Base-by-base conservation (phyloP, 2,329 filamentous ascomycete genomes). In the Pezicula rhizophila region DNA sequence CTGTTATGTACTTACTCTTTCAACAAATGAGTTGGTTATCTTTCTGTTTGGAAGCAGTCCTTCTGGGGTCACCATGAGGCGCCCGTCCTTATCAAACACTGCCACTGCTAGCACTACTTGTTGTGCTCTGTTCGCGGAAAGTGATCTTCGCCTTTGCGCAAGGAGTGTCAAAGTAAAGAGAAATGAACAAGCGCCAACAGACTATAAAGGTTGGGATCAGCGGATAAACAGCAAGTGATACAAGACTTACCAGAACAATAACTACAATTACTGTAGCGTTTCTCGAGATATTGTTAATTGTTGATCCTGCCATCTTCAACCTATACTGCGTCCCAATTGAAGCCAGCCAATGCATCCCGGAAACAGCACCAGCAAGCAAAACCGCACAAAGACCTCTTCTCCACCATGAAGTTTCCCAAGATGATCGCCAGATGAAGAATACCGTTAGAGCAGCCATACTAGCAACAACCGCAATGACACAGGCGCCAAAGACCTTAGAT, bases 321-420 rank as follows among this genome's bases (percentile, higher is more conserved):
- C 74, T 74, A 64, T 91, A 93, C 8, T 67, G 64, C 3, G 87
- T 93, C 14, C 87, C 87, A 10, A 79, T 75, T 3, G 84, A 77
- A 28, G 85, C 89, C 48, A 85, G 85, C 85, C 88, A 95, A 68
- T 95, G 89, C 89, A 95, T 93, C 1, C 87, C 87, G 8, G 84
- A 90, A 2, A 93, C 86, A 37, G 85, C 87, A 14, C 78, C 73
- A 8, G 87, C 85, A 37, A 95, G 74, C 15, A 90, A 66, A 41
- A 80, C 68, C 8, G 84, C 85, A 52, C 83, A 87, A 2, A 82
- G 59, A 8, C 76, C 67, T 50, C 88, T 75, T 62, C 89, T 88
- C 84, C 84, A 90, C 79, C 85, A 89, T 14, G 78, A 80, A 59
- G 84, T 85, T 43, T 85, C 87, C 88, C 89, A 95, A 14, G 79